phyloP scores from a whole-genome alignment of 1,139 yeast genomes.

The Taphrina confusa region DNA sequence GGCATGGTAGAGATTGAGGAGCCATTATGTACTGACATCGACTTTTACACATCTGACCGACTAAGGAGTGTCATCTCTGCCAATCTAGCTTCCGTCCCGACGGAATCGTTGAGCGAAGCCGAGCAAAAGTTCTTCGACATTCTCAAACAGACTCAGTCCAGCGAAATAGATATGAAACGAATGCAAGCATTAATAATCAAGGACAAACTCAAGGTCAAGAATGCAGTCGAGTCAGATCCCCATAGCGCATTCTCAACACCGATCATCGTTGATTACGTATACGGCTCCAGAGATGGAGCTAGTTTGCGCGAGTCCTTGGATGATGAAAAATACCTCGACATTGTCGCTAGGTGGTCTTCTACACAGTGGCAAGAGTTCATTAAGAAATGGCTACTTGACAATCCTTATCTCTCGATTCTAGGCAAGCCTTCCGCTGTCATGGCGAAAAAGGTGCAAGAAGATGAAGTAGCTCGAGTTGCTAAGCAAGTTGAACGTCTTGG shows the following conservation, averaged over 20 bases:
- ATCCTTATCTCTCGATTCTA: conserved; percentile 69
- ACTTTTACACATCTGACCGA: conserved; percentile 46
- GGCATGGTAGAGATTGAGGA: conserved; percentile 75
- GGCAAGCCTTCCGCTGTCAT: conserved; percentile 72
- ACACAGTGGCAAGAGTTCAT: conserved; percentile 68
- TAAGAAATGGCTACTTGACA: conserved; percentile 58
- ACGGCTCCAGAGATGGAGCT: conserved; percentile 66
- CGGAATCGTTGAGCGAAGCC: conserved; percentile 58
- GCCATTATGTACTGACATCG: conserved; percentile 73
- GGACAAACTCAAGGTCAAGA: conserved; percentile 62
- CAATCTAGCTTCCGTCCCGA: conserved; percentile 57
- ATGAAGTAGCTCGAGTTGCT: conserved; percentile 54
- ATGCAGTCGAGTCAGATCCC: conserved; percentile 49
- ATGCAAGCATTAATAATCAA: conserved; percentile 69
- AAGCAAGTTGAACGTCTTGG: conserved; percentile 60
- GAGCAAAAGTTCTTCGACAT: conserved; percentile 57
- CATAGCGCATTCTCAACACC: conserved; percentile 54
- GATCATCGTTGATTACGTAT: conserved; percentile 76
- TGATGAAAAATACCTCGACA: conserved; percentile 62
- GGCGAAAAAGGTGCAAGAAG: conserved; percentile 57
- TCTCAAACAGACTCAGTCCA: conserved; percentile 55
- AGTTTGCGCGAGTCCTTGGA: conserved; percentile 59
- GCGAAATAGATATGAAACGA: conserved; percentile 62
- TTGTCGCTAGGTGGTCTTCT: conserved; percentile 60
- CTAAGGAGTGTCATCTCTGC: conserved; percentile 27